A percentile compares a stretch with the other conserved stretches of the same genome.
phyloP scores from a whole-genome alignment of 345 rosid species.

The Eucalyptus pauciflora region DNA sequence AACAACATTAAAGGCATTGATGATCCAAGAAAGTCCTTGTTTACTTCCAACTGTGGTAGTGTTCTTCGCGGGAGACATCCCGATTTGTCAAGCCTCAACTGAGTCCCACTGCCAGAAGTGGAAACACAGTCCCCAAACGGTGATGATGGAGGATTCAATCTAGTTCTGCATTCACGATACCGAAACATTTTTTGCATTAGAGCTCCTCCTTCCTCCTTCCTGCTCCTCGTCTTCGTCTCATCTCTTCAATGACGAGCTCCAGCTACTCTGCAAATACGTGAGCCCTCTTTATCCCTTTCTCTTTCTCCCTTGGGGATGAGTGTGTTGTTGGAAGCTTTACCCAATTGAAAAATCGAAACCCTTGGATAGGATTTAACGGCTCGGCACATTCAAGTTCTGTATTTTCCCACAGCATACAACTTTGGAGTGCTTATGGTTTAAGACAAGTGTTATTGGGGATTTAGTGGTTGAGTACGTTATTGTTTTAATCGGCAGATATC shows the following conservation, averaged over 20 bases:
- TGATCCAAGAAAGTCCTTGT: no score
- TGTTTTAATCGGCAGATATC: neutral
- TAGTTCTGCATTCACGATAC: no score
- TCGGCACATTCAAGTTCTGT: neutral
- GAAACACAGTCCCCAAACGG: no score
- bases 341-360: neutral
- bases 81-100: no score
- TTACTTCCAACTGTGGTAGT: no score
- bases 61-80: no score
- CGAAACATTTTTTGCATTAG: no score
- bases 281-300: neutral
- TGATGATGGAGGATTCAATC: no score
- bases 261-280: conserved; percentile 94
- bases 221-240: neutral
- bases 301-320: neutral
- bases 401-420: neutral
- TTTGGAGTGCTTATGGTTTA: neutral
- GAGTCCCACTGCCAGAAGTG: no score
- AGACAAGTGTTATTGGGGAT: neutral
- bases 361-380: neutral
- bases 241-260: conserved; percentile 90
- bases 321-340: neutral
- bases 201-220: no score
- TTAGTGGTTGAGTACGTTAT: neutral
- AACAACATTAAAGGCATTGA: no score